Percentiles rank a stretch among this genome's conserved stretches.
These are phyloP conservation scores for Acer yangbiense DNA, from an alignment of 345 rosid genomes.

Conservation along the genomic window DNA sequence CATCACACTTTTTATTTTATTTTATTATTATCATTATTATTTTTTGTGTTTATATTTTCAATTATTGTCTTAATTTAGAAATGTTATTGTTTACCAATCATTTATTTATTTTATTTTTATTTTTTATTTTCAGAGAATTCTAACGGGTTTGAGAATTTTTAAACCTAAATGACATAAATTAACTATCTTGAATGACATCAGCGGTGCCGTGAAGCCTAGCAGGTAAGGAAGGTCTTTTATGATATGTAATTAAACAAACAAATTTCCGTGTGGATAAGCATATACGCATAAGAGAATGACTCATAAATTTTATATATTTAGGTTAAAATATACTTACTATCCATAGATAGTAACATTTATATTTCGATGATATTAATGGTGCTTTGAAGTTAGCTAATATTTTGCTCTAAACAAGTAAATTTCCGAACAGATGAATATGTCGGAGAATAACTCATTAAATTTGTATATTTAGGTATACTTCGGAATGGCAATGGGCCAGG, in stretches of 20 bases:
- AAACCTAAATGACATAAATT: slow-evolving; percentile 48
- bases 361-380: too few species aligned
- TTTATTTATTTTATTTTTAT: too few species aligned
- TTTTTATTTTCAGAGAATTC: slow-evolving; percentile 39
- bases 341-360: too few species aligned
- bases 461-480: too few species aligned
- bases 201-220: slow-evolving; percentile 72
- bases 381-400: neutral
- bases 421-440: too few species aligned
- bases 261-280: too few species aligned
- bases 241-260: too few species aligned
- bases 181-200: slow-evolving; percentile 58
- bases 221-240: slow-evolving; percentile 43
- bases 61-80: neutral
- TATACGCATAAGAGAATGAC: too few species aligned
- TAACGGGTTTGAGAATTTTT: slow-evolving; percentile 44
- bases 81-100: neutral
- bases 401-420: neutral
- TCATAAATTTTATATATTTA: too few species aligned
- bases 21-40: neutral
- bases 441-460: too few species aligned
- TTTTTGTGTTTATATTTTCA: neutral
- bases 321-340: too few species aligned
- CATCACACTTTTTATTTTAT: neutral
- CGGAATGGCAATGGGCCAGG: too few species aligned